Evolutionary conservation across 164 flowering plant species (phyloP).

Genomic region (Buxus sempervirens): DNA sequence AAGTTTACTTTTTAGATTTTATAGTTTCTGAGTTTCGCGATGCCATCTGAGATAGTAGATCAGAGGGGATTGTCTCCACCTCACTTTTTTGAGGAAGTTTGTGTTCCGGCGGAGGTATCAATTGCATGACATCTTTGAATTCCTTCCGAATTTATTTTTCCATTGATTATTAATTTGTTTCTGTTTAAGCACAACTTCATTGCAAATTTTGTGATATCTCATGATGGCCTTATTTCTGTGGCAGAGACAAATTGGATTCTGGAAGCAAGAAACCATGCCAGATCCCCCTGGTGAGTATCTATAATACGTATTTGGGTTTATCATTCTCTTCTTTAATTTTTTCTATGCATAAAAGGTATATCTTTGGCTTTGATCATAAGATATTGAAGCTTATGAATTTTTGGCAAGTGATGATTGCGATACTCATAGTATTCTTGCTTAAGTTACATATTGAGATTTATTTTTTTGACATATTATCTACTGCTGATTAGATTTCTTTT

Average conservation of each 20-base stretch:
- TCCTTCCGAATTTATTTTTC: background rate
- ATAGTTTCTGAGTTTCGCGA: conserved; percentile 15
- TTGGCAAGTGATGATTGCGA: conserved; percentile 1
- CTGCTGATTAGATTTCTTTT: no score
- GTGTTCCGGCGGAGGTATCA: conserved; percentile 45
- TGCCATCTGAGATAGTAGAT: conserved; percentile 53
- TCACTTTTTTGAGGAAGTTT: conserved; percentile 36
- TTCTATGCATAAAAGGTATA: background rate
- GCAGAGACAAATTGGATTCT: conserved; percentile 61
- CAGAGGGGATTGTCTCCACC: conserved; percentile 37
- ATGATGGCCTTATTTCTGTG: conserved; percentile 5
- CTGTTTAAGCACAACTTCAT: background rate
- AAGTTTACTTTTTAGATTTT: conserved; percentile 8
- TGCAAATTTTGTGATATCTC: background rate
- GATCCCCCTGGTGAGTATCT: conserved; percentile 41
- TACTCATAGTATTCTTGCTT: background rate
- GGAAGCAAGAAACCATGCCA: conserved; percentile 42
- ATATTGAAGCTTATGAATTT: background rate
- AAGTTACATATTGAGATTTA: no score
- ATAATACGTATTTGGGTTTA: background rate
- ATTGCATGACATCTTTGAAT: background rate
- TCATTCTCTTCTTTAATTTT: no score
- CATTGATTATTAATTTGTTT: background rate
- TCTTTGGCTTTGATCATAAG: background rate
- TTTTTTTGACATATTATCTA: no score